These are phyloP conservation scores for Citrullus mucosospermus DNA, from an alignment of 306 rosid genomes.

Conservation along the genomic window DNA sequence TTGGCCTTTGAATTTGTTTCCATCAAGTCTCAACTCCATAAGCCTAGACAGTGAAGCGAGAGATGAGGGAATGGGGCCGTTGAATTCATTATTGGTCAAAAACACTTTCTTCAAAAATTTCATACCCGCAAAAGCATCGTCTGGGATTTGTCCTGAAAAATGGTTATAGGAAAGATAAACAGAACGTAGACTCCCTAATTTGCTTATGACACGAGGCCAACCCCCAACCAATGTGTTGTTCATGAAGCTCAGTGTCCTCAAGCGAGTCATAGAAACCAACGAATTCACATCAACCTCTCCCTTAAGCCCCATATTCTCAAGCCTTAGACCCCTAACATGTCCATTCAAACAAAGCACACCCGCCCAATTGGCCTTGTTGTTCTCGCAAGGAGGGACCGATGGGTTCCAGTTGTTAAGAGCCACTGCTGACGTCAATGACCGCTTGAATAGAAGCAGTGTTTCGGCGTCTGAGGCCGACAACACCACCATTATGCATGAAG, in stretches of 20 bases:
- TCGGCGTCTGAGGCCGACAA: constrained; percentile 17
- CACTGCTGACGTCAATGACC: constrained; percentile 19
- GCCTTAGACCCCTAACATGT: constrained; percentile 47
- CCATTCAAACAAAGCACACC: constrained; percentile 47
- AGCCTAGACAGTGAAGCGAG: constrained; percentile 40
- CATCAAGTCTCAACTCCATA: constrained; percentile 34
- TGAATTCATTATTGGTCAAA: constrained; percentile 43
- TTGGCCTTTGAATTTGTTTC: constrained; percentile 63
- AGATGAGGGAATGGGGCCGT: constrained; percentile 65
- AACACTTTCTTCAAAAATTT: constrained; percentile 32
- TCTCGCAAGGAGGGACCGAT: constrained; percentile 32
- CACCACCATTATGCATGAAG: neutral
- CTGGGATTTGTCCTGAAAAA: constrained; percentile 56
- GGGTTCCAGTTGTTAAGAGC: constrained; percentile 48
- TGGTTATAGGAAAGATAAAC: constrained; percentile 55
- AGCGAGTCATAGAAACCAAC: constrained; percentile 21
- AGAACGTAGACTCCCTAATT: constrained; percentile 29
- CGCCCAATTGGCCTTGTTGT: constrained; percentile 34
- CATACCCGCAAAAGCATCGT: constrained; percentile 47
- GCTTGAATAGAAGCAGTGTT: constrained; percentile 42
- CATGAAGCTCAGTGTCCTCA: constrained; percentile 53
- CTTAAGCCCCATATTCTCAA: constrained; percentile 50
- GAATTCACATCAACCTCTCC: constrained; percentile 36
- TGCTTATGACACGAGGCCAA: constrained; percentile 30
- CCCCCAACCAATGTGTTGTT: constrained; percentile 69